Conservation (phyloP, 805 yeast genomes). For the Metschnikowia vanudenii region DNA sequence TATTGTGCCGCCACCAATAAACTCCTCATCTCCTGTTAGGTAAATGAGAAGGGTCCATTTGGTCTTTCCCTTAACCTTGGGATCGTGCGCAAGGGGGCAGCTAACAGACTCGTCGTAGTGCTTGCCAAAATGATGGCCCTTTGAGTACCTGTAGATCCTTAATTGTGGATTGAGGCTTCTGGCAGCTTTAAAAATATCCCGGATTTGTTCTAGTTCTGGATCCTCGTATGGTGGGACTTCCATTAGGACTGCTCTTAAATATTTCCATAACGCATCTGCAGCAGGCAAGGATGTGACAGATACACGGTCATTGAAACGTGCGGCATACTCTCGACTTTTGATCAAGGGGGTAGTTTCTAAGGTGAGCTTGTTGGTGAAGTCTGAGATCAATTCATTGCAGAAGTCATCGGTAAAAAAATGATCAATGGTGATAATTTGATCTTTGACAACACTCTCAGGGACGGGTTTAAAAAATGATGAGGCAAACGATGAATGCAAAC, state of each 20-base stretch:
- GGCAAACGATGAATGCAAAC: constrained; percentile 9
- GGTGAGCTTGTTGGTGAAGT: constrained; percentile 21
- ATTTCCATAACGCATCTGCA: constrained; percentile 41
- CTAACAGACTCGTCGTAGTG: constrained; percentile 60
- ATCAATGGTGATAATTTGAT: constrained; percentile 42
- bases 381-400: constrained; percentile 40
- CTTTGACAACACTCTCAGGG: constrained; percentile 26
- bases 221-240: constrained; percentile 29
- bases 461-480: constrained; percentile 21
- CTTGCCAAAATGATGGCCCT: constrained; percentile 58
- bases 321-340: constrained; percentile 54
- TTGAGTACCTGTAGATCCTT: constrained; percentile 51
- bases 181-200: constrained; percentile 35
- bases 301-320: constrained; percentile 54
- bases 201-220: constrained; percentile 24
- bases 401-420: constrained; percentile 37
- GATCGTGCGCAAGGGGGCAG: constrained; percentile 26
- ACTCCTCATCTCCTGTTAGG: constrained; percentile 54
- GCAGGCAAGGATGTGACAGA: constrained; percentile 40
- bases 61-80: constrained; percentile 39
- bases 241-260: constrained; percentile 33
- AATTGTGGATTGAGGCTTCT: constrained; percentile 55
- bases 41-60: constrained; percentile 61
- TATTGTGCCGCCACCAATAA: constrained; percentile 59
- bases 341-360: constrained; percentile 49